A percentile compares a stretch with the other conserved stretches of the same genome.
These are phyloP conservation scores for Podospora tetraspora DNA, from an alignment of 495 filamentous ascomycete genomes.

Conservation along the genomic window DNA sequence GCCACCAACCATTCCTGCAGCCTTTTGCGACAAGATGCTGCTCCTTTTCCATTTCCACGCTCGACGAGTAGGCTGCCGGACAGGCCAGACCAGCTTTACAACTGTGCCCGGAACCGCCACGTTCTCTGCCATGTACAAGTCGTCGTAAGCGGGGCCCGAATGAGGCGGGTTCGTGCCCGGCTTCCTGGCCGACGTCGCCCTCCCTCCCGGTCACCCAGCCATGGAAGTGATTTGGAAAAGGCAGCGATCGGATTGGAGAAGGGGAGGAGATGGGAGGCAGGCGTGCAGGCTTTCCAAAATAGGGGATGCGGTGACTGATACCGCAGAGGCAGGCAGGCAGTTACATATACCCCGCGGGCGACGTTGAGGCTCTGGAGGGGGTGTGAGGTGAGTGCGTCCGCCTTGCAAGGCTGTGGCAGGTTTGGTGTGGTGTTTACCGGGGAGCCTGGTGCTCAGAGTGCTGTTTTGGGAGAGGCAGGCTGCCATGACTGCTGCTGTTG, in stretches of 20 bases:
- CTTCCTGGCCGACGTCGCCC: neutral
- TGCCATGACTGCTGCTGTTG: neutral
- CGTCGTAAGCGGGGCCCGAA: neutral
- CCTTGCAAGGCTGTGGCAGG: neutral
- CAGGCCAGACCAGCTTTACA: neutral
- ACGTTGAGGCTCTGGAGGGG: neutral
- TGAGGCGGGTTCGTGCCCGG: neutral
- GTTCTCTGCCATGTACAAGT: neutral
- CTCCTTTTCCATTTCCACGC: neutral
- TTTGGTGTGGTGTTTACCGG: neutral
- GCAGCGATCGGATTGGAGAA: neutral
- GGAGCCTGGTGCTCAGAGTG: neutral
- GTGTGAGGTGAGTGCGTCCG: neutral
- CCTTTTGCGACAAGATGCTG: neutral
- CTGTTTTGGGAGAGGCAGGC: neutral
- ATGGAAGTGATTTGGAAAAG: neutral
- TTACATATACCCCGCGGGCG: neutral
- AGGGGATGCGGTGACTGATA: neutral
- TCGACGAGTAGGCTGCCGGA: neutral
- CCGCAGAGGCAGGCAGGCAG: neutral
- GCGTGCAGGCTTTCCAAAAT: neutral
- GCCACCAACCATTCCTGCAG: neutral
- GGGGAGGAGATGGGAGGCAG: neutral
- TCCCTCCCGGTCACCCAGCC: neutral
- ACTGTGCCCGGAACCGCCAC: neutral